Percentiles rank a stretch among this genome's conserved stretches.
These are phyloP conservation scores for Aspergillus fructus DNA, from an alignment of 2,329 filamentous ascomycete genomes.

Conservation along the genomic window DNA sequence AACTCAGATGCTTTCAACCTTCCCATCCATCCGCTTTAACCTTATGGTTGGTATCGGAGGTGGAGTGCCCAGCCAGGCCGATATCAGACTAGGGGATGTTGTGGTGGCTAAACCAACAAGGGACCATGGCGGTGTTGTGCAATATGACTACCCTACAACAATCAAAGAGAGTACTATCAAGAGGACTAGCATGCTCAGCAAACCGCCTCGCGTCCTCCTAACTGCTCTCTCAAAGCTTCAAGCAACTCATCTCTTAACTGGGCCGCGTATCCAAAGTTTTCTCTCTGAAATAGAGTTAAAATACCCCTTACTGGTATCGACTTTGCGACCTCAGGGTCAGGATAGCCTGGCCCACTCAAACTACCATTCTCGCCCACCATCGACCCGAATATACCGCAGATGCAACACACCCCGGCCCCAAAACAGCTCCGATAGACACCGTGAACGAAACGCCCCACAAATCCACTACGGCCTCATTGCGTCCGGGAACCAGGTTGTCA, in stretches of 20 bases:
- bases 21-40: conserved; percentile 1
- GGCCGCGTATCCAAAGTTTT: not conserved
- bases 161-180: not conserved
- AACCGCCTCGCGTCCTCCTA: not conserved
- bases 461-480: conserved; percentile 9
- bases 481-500: conserved; percentile 12
- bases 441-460: not conserved
- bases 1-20: not conserved
- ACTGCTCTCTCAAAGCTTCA: not conserved
- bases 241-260: not conserved
- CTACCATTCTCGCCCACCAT: too few species aligned
- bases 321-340: too few species aligned
- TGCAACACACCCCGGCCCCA: too few species aligned
- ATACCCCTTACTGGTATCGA: not conserved
- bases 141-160: conserved; percentile 3
- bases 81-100: conserved; percentile 24
- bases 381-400: too few species aligned
- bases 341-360: too few species aligned
- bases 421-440: not conserved
- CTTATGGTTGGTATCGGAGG: conserved; percentile 18
- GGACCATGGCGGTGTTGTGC: not conserved
- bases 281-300: not conserved
- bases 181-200: not conserved
- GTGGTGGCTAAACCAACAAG: conserved; percentile 20
- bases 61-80: conserved; percentile 8